These are phyloP conservation scores for Sparassis latifolia DNA, from an alignment of 1,284 basidiomycete species.

Conservation along the genomic window DNA sequence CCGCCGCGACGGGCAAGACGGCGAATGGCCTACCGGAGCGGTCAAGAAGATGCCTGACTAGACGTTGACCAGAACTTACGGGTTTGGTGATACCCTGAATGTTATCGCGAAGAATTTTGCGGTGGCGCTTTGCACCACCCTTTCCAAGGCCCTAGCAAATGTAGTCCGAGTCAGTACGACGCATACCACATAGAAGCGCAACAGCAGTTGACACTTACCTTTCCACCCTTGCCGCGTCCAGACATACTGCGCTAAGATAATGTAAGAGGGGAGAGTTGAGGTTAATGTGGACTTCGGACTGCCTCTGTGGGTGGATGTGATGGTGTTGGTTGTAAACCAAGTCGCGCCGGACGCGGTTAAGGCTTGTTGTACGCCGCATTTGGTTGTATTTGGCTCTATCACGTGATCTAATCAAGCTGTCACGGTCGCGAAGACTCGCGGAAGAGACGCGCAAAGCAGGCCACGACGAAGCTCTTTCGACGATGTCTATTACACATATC, in stretches of 20 bases:
- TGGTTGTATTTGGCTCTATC: constrained; percentile 14
- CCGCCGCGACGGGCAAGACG: constrained; percentile 93
- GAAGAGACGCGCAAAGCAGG: not conserved
- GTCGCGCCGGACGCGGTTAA: constrained; percentile 18
- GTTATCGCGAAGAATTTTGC: constrained; percentile 86
- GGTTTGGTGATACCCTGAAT: constrained; percentile 81
- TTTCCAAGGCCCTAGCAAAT: constrained; percentile 26
- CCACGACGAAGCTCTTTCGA: not conserved
- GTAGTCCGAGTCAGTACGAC: constrained; percentile 1
- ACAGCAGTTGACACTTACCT: constrained; percentile 26
- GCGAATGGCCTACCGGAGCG: constrained; percentile 76
- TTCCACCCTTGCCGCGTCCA: constrained; percentile 72
- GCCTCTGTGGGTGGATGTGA: constrained; percentile 6
- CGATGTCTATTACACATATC: constrained; percentile 58
- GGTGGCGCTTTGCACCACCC: constrained; percentile 87
- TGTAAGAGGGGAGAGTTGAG: constrained; percentile 3
- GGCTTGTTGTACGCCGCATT: constrained; percentile 15
- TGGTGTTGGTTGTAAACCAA: constrained; percentile 9
- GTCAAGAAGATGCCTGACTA: constrained; percentile 13
- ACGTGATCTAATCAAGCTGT: constrained; percentile 10
- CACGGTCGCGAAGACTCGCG: not conserved
- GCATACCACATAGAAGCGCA: not conserved
- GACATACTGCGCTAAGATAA: constrained; percentile 45
- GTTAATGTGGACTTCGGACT: constrained; percentile 1
- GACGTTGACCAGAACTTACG: constrained; percentile 8